A percentile compares a stretch with the other conserved stretches of the same genome.
These are phyloP conservation scores for Fusarium azukiicola DNA, from an alignment of 2,329 filamentous ascomycete genomes.

Conservation along the genomic window DNA sequence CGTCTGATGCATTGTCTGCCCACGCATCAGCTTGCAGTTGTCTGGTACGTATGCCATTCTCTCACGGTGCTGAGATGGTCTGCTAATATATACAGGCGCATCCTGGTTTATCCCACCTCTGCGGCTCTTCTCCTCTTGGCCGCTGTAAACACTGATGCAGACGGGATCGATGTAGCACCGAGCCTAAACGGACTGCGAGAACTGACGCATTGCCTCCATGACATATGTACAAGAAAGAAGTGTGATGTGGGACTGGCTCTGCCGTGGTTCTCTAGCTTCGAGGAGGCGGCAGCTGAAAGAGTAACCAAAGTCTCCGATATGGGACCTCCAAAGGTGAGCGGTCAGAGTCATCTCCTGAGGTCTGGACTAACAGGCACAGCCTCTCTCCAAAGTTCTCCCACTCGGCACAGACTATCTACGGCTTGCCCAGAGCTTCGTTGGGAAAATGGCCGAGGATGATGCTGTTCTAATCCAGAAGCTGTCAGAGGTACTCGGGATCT, in stretches of 20 bases:
- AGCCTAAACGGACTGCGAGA: neutral
- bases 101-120: conserved; percentile 4
- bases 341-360: neutral
- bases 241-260: neutral
- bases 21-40: conserved; percentile 4
- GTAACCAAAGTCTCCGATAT: no score
- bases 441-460: neutral
- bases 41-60: neutral
- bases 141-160: neutral
- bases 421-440: conserved; percentile 12
- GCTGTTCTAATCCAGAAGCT: neutral
- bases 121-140: neutral
- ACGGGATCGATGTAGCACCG: neutral
- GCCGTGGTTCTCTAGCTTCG: neutral
- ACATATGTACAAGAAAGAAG: neutral
- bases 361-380: neutral
- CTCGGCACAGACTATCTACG: neutral
- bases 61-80: neutral
- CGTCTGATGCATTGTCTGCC: conserved; percentile 7
- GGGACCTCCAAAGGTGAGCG: neutral
- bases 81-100: neutral
- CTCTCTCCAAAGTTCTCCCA: neutral
- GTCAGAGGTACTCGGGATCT: neutral
- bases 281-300: neutral
- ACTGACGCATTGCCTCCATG: neutral